Evolutionary conservation across 768 basidiomycete genomes (phyloP).

Genomic region (Kwoniella heveanensis): DNA sequence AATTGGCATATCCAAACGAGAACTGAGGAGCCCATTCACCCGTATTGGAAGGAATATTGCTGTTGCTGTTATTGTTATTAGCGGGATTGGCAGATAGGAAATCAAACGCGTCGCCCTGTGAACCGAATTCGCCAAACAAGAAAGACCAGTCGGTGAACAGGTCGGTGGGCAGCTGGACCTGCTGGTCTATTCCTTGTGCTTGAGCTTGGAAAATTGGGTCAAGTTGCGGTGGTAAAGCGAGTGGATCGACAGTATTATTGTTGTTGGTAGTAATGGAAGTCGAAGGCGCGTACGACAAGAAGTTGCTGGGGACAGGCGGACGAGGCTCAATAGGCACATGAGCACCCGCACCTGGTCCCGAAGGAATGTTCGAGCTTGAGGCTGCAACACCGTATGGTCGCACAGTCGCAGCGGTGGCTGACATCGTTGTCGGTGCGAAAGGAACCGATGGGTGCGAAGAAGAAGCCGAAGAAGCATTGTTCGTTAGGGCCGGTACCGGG

Average conservation of each 20-base stretch:
- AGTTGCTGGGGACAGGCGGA: background rate
- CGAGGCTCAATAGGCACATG: background rate
- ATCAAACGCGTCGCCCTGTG: constrained; percentile 40
- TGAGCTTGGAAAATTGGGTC: background rate
- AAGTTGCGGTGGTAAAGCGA: background rate
- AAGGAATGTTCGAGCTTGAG: background rate
- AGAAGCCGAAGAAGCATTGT: background rate
- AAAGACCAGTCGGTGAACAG: constrained; percentile 46
- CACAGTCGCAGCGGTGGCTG: background rate
- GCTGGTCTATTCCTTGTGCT: constrained; percentile 3
- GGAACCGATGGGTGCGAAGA: background rate
- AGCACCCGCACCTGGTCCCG: background rate
- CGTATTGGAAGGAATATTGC: background rate
- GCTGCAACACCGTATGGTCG: background rate
- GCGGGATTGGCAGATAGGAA: constrained; percentile 19
- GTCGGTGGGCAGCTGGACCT: constrained; percentile 32
- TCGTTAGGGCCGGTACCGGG: background rate
- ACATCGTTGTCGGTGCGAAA: background rate
- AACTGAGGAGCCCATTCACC: background rate
- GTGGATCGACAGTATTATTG: background rate
- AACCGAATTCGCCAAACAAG: constrained; percentile 23
- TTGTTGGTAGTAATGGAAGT: background rate
- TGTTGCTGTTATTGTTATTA: background rate
- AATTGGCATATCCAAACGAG: background rate
- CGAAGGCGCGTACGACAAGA: background rate